A percentile compares a stretch with the other conserved stretches of the same genome.
Conservation (phyloP, 116 monocot species). For the Zostera marina region DNA sequence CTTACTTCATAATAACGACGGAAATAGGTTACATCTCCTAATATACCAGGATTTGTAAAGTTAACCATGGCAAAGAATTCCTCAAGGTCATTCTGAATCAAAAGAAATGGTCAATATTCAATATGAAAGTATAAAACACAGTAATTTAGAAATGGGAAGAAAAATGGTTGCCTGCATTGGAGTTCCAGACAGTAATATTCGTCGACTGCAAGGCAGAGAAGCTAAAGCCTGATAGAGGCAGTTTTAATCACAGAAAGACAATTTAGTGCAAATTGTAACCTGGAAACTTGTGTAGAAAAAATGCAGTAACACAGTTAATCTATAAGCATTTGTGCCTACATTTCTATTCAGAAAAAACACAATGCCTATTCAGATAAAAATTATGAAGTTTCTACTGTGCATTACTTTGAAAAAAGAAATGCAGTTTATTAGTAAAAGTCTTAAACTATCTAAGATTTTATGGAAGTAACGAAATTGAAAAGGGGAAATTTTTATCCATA, state of each 20-base stretch:
- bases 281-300: no score
- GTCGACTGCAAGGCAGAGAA: conserved; percentile 65
- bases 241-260: neutral
- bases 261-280: neutral
- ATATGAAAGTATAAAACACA: conserved; percentile 1
- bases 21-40: conserved; percentile 66
- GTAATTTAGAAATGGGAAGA: neutral
- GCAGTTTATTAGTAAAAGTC: neutral
- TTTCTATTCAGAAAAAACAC: no score
- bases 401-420: neutral
- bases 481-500: neutral
- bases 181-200: conserved; percentile 88
- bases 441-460: neutral
- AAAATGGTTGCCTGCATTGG: conserved; percentile 73
- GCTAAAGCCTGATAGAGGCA: conserved; percentile 55
- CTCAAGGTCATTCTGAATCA: conserved; percentile 80
- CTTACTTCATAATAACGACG: conserved; percentile 88
- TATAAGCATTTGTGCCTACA: no score
- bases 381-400: neutral
- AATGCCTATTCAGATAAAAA: no score
- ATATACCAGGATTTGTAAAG: conserved; percentile 94
- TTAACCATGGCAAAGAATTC: conserved; percentile 99
- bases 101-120: conserved; percentile 7
- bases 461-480: neutral
- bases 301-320: no score